These are phyloP conservation scores for Epichloe aotearoae DNA, from an alignment of 2,329 filamentous ascomycete genomes.

Conservation along the genomic window DNA sequence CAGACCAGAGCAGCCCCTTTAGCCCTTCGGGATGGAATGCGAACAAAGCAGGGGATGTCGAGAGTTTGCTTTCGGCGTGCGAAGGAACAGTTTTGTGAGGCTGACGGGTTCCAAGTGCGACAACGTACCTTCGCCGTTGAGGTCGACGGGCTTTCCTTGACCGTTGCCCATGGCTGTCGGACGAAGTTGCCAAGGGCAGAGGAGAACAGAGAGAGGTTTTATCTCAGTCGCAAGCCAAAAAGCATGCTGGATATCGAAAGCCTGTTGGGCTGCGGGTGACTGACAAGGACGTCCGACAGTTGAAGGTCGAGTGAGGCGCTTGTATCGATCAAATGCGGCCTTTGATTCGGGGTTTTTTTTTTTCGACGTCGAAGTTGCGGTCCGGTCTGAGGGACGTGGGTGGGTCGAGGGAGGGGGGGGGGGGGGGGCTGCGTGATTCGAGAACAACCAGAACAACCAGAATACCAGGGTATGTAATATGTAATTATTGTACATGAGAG, in stretches of 20 bases:
- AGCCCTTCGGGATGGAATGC: too few relatives aligned
- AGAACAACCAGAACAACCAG: slow-evolving; percentile 1
- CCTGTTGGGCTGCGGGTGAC: not conserved
- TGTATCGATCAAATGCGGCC: not conserved
- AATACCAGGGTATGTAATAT: not conserved
- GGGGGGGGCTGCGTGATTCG: not conserved
- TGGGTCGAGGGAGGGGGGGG: too few relatives aligned
- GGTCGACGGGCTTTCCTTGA: slow-evolving; percentile 84
- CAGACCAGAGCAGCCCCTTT: too few relatives aligned
- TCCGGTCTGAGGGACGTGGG: not conserved
- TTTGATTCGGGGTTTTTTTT: not conserved
- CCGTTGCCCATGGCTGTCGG: slow-evolving; percentile 79
- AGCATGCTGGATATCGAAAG: slow-evolving; percentile 13
- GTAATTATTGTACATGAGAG: not conserved
- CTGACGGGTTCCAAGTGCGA: slow-evolving; percentile 6
- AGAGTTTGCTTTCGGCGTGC: not conserved
- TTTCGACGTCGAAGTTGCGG: not conserved
- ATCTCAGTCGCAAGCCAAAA: slow-evolving; percentile 11
- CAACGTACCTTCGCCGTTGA: slow-evolving; percentile 73
- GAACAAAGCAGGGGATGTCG: too few relatives aligned
- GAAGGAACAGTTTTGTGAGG: not conserved
- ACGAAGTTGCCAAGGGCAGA: slow-evolving; percentile 14
- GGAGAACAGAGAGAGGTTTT: slow-evolving; percentile 11
- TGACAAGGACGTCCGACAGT: not conserved
- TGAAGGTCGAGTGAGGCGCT: not conserved